These are phyloP conservation scores for Fistulinella prunicolor DNA, from an alignment of 768 basidiomycete species.

Conservation along the genomic window DNA sequence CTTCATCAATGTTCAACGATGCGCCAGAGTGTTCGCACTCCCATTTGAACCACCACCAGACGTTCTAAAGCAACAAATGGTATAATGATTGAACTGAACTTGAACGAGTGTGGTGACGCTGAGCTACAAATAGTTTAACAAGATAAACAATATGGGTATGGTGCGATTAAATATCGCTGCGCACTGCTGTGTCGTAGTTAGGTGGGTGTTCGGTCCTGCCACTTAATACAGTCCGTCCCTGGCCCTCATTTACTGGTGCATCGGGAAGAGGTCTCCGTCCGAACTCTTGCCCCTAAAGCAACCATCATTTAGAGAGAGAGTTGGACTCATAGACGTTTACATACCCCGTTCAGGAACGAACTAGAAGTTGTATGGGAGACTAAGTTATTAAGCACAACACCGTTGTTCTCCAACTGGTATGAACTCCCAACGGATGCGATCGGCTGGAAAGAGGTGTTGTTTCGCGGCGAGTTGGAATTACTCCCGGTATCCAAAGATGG, in stretches of 20 bases:
- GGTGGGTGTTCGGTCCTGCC: too few relatives aligned
- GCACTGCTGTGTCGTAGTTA: slow-evolving; percentile 17
- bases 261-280: slow-evolving; percentile 9
- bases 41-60: too few relatives aligned
- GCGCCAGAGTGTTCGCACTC: too few relatives aligned
- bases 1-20: too few relatives aligned
- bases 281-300: slow-evolving; percentile 3
- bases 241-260: background rate
- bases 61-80: too few relatives aligned
- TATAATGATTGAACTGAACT: too few relatives aligned
- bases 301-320: background rate
- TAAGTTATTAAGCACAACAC: background rate
- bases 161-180: background rate
- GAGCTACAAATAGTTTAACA: background rate
- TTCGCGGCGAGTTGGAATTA: background rate
- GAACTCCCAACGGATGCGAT: background rate
- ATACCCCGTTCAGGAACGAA: slow-evolving; percentile 8
- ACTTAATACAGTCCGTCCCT: too few relatives aligned
- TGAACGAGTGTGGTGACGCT: background rate
- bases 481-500: slow-evolving; percentile 9
- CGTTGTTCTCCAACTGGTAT: background rate
- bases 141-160: background rate
- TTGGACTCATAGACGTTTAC: too few relatives aligned
- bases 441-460: background rate
- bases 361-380: background rate